Evolutionary conservation across 2,329 filamentous ascomycete genomes (phyloP), one percentile per base, ranked within the genome.

Genomic region (Penicillium corylophilum): DNA sequence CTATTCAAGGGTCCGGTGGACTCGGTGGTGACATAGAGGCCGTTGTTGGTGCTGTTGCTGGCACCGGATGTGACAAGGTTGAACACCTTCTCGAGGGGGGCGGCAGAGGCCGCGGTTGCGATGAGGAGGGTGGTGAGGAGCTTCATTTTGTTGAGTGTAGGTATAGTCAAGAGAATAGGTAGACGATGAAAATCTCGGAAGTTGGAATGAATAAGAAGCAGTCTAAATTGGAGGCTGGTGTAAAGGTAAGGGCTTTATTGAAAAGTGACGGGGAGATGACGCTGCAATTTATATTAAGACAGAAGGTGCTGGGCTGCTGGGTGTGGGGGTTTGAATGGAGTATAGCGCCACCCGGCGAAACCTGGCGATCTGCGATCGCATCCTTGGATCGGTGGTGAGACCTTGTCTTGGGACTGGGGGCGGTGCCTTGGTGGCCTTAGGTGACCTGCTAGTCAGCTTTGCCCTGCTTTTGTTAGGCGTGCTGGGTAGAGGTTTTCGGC

Each of bases 41-140:
- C 47, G 33, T 60, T 60, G 46, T 55, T 35, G 22, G 53, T 47
- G 44, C 58, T 53, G 53, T 48, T 51, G 55, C 46, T 49, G 42
- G 58, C 44, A 40, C 61, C 60, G 36, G 57, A 50, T 22, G 60
- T 58, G 35, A 50, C 43, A 2, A 61, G 48, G 45, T 49, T 56
- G 51, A 61, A 61, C 35, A 38, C 23, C 16, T 43, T 53, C 20
- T 35, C 39, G 29, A 64, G 44, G 2, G 68, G 67, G 46, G 49
- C 59, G 36, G 68, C 66, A 10, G 57, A 46, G 35, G 59, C 63
- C 23, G 62, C 47, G 42, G 65, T 62, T 46, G 63, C 61, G 20
- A 71, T 48, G 39, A 69, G 48, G 43, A 45, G 36, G 7, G 36
- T 31, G 12, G 57, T 43, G 53, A 69, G 44, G 46, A 68, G 53